These are phyloP conservation scores for Aspergillus sp. DNA, from an alignment of 2,329 filamentous ascomycete species.

Conservation along the genomic window DNA sequence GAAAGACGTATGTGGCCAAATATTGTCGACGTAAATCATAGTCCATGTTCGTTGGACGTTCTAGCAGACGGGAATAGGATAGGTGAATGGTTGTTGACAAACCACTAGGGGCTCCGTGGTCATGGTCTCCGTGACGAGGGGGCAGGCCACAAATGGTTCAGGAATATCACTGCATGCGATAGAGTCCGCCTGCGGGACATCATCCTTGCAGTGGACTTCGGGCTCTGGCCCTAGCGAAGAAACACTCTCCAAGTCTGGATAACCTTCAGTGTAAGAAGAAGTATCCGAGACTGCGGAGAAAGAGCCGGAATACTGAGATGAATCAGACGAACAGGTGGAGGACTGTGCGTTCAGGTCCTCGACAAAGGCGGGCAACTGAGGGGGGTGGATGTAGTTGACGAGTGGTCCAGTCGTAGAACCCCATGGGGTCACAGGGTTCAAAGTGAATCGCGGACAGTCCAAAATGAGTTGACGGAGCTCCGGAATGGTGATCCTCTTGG, in stretches of 20 bases:
- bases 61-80: conserved; percentile 36
- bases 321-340: conserved; percentile 42
- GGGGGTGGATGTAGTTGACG: conserved; percentile 40
- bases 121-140: too few relatives aligned
- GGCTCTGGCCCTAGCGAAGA: conserved; percentile 40
- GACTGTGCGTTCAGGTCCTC: conserved; percentile 40
- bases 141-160: conserved; percentile 30
- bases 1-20: conserved; percentile 14
- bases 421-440: conserved; percentile 44
- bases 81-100: conserved; percentile 31
- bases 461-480: conserved; percentile 79
- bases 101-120: conserved; percentile 28
- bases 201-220: conserved; percentile 35
- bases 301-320: conserved; percentile 42
- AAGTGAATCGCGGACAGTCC: conserved; percentile 74
- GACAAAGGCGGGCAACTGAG: conserved; percentile 41
- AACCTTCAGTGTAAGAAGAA: conserved; percentile 46
- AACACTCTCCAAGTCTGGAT: conserved; percentile 40
- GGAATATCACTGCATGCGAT: conserved; percentile 33
- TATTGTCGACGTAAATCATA: conserved; percentile 14
- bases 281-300: conserved; percentile 46
- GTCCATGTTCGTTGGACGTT: conserved; percentile 1
- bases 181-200: conserved; percentile 34
- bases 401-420: conserved; percentile 42
- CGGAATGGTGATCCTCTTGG: conserved; percentile 77